Conservation (phyloP, 2,329 filamentous ascomycete species). For the Monilinia fructigena region DNA sequence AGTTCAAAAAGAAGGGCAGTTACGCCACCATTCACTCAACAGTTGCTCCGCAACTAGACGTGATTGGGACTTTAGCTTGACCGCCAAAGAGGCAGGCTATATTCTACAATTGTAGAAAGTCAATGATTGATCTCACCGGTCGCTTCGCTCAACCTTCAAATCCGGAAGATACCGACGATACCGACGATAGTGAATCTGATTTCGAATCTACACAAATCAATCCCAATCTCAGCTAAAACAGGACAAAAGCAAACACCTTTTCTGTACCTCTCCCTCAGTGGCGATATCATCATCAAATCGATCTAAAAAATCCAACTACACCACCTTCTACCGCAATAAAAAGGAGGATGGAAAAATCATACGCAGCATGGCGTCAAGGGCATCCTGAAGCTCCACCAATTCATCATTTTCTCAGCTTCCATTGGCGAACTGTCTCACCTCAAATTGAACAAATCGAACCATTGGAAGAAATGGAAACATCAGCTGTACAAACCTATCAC, state of each 20-base stretch:
- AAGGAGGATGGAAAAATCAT: conserved; percentile 3
- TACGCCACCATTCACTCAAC: not conserved
- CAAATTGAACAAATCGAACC: not conserved
- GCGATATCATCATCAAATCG: not conserved
- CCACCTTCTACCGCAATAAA: not conserved
- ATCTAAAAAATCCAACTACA: not conserved
- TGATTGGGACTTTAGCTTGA: not conserved
- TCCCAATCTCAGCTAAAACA: not conserved
- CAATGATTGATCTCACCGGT: not conserved
- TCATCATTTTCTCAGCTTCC: not conserved
- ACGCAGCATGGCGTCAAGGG: conserved; percentile 1
- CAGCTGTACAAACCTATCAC: not conserved
- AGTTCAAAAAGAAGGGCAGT: conserved; percentile 1
- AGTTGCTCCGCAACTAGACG: not conserved
- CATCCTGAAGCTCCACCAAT: not conserved
- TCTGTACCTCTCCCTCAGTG: not conserved
- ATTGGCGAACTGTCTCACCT: not conserved
- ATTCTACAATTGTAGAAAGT: not conserved
- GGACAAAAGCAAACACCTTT: not conserved
- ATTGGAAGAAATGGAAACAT: not conserved
- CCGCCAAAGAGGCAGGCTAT: conserved; percentile 2
- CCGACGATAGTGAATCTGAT: not conserved
- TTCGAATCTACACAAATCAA: not conserved
- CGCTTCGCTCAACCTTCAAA: not conserved
- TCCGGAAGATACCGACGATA: not conserved